A percentile compares a stretch with the other conserved stretches of the same genome.
Evolutionary conservation across 768 basidiomycete genomes (phyloP).

Genomic region (Russula olivacea): DNA sequence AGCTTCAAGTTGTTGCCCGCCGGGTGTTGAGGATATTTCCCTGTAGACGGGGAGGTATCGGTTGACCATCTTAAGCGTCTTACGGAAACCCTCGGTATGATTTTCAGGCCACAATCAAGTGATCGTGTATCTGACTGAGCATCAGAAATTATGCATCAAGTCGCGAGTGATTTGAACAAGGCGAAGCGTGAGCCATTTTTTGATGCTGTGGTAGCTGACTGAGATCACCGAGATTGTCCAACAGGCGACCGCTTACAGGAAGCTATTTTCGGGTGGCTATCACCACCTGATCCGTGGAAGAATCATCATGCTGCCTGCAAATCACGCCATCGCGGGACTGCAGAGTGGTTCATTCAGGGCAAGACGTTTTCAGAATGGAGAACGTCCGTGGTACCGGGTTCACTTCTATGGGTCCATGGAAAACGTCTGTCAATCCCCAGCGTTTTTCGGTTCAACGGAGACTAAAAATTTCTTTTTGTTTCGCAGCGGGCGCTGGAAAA

Average conservation of each 20-base stretch:
- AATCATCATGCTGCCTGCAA: background rate
- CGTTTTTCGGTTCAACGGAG: background rate
- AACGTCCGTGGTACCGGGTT: background rate
- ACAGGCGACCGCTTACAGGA: background rate
- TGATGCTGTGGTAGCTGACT: no score
- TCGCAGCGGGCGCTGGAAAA: background rate
- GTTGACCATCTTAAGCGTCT: no score
- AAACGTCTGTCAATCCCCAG: background rate
- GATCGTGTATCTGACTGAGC: no score
- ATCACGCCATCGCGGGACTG: background rate
- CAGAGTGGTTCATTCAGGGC: background rate
- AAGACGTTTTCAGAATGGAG: background rate
- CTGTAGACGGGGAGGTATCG: no score
- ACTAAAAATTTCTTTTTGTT: background rate
- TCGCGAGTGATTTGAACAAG: no score
- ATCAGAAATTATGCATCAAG: no score
- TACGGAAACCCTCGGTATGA: no score
- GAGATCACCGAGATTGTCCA: background rate
- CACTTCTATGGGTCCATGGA: background rate
- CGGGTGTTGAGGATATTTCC: no score
- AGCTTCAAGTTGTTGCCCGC: no score
- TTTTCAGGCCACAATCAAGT: no score
- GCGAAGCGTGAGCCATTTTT: no score
- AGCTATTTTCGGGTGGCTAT: background rate
- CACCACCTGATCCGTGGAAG: background rate